Evolutionary conservation across 352 stramenopile genomes (phyloP), one percentile per base, ranked within the genome.

Genomic region (Phytophthora macrochlamydospora): DNA sequence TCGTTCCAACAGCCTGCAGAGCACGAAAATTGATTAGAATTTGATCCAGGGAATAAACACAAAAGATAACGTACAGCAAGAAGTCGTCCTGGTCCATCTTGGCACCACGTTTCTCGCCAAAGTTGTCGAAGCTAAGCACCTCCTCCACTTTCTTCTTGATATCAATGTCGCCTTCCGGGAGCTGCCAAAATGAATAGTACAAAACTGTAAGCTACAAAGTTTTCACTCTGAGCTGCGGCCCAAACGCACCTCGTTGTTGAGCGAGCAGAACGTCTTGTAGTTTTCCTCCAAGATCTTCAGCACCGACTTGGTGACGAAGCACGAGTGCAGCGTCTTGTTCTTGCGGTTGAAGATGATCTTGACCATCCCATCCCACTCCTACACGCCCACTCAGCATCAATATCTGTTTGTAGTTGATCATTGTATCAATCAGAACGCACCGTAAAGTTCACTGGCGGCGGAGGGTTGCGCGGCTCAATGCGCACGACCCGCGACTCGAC

Each of bases 301-400:
- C 32, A 98, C 96, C 2, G 94, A 86, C 81, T 99, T 99, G 35
- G 96, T 99, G 33, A 93, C 97, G 67, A 99, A 95, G 14, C 97
- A 95, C 42, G 96, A 92, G 63, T 97, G 86, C 24, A 99, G 79
- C 37, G 97, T 99, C 87, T 99, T 99, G 82, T 99, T 99, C 81
- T 99, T 99, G 38, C 98, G 89, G 81, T 99, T 99, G 79, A 99
- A 99, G 48, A 99, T 81, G 65, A 99, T 92, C 67, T 98, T 97
- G 67, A 99, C 94, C 92, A 99, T 98, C 38, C 98, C 98, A 76
- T 99, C 98, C 98, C 98, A 99, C 82, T 99, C 98, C 62, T 87
- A 31, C 42, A 71, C 62, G 3, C 24, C n/a, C 51, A 51, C 18
- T 24, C 18, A 24, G 18, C 18, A 24, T 24, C 18, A 24, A 24